Base-by-base conservation (phyloP, 805 yeast species). In the Lachancea kluyveri region DNA sequence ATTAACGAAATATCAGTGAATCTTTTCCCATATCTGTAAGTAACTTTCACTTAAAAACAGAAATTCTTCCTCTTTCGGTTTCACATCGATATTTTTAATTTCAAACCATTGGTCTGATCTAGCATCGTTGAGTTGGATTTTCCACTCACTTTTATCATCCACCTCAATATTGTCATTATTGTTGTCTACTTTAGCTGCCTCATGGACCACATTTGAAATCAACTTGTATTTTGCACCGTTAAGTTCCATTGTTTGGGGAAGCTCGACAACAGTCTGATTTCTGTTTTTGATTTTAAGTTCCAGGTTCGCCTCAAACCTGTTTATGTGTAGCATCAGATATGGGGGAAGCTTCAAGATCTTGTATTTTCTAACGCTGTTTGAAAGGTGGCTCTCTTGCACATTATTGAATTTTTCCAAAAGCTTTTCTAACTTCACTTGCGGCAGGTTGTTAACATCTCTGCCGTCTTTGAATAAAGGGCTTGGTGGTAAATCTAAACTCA, bases 251-350 rank as follows among this genome's bases (percentile, higher is more conserved):
- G 36, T 39, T 11, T 43, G 59, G 6, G 78, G 71, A 46, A 74
- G 79, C 27, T 71, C 75, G 3, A 83, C 79, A 17, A 80, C 68
- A 1, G 82, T 78, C 19, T 76, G 75, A 44, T 76, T 78, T 34
- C 72, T 51, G 35, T 64, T 64, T 25, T 65, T 65, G 8, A 66
- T 53, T 2, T 51, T 48, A 8, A 35, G 35, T 0, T 62, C 46
- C 14, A 56, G 45, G 8, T 54, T 53, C 9, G 52, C 45, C 16
- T 62, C 64, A 35, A 72, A 65, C 36, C 92, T 63, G 40, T 79
- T 73, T 35, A 75, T 65, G 43, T 74, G 75, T 2, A 84, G 42
- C 4, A 78, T 56, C 21, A 84, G 50, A 34, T 59, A 68, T 21
- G 65, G 64, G 0, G 94, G 94, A 13, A 65, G 53, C 24, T 53